phyloP scores from a whole-genome alignment of 2,329 filamentous ascomycete species.

The Shiraia bambusicola region DNA sequence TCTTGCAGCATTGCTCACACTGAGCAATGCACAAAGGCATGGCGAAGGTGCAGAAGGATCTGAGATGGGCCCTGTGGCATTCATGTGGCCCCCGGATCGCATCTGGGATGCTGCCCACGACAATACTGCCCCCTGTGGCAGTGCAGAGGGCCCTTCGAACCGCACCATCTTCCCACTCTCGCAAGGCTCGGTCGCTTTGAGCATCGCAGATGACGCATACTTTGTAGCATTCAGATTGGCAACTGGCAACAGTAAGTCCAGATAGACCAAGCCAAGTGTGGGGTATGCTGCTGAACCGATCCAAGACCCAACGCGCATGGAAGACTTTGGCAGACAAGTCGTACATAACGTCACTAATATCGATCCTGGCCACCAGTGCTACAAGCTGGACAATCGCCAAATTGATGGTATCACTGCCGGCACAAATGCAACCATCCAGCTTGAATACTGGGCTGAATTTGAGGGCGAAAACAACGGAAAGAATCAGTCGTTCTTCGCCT shows the following conservation, averaged over 20 bases:
- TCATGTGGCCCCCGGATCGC: slow-evolving; percentile 62
- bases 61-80: slow-evolving; percentile 59
- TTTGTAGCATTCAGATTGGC: slow-evolving; percentile 58
- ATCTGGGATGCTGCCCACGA: slow-evolving; percentile 57
- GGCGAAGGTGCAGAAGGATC: slow-evolving; percentile 31
- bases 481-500: slow-evolving; percentile 50
- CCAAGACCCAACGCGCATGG: slow-evolving; percentile 44
- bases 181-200: slow-evolving; percentile 57
- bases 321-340: slow-evolving; percentile 44
- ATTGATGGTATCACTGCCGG: slow-evolving; percentile 40
- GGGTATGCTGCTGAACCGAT: not conserved
- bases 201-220: slow-evolving; percentile 60
- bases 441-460: slow-evolving; percentile 48
- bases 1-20: slow-evolving; percentile 1
- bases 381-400: slow-evolving; percentile 37
- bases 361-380: slow-evolving; percentile 49
- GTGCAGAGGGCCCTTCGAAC: slow-evolving; percentile 49
- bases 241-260: slow-evolving; percentile 50
- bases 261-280: not conserved
- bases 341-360: slow-evolving; percentile 43
- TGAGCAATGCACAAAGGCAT: slow-evolving; percentile 23
- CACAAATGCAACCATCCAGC: slow-evolving; percentile 50
- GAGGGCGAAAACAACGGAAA: slow-evolving; percentile 44
- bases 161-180: slow-evolving; percentile 60
- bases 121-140: slow-evolving; percentile 61